Conservation (phyloP, 495 filamentous ascomycete genomes). For the Trichocladium antarcticum region DNA sequence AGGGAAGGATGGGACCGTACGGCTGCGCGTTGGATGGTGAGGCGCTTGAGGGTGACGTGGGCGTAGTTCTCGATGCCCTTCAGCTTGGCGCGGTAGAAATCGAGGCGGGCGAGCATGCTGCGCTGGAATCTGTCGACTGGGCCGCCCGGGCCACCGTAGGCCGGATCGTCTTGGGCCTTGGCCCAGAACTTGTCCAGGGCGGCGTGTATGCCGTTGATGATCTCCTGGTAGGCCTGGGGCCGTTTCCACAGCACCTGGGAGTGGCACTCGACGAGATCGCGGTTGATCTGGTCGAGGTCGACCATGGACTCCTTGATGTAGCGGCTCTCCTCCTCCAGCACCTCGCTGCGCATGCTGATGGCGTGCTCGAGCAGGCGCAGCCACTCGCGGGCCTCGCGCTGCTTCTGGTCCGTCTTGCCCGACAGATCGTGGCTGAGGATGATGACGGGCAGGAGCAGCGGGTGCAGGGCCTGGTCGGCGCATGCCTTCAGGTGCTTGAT, state of each 20-base stretch:
- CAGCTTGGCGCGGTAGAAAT: slow-evolving; percentile 45
- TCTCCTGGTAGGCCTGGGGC: slow-evolving; percentile 46
- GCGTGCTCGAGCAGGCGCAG: slow-evolving; percentile 45
- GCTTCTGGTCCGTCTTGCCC: slow-evolving; percentile 39
- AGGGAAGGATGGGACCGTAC: slow-evolving; percentile 23
- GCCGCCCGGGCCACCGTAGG: slow-evolving; percentile 16
- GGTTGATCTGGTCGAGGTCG: slow-evolving; percentile 44
- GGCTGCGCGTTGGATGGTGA: slow-evolving; percentile 44
- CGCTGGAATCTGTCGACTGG: slow-evolving; percentile 31
- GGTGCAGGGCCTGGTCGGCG: slow-evolving; percentile 36
- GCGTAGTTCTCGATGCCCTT: slow-evolving; percentile 48
- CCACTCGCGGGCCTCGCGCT: slow-evolving; percentile 47
- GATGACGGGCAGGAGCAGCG: slow-evolving; percentile 43
- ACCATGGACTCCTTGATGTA: slow-evolving; percentile 39
- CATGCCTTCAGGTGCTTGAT: slow-evolving; percentile 39
- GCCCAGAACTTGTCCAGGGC: slow-evolving; percentile 35
- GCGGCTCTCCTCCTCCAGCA: slow-evolving; percentile 34
- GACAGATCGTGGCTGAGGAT: slow-evolving; percentile 43
- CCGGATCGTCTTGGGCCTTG: slow-evolving; percentile 5
- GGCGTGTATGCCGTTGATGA: slow-evolving; percentile 33
- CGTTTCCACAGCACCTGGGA: slow-evolving; percentile 47
- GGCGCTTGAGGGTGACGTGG: slow-evolving; percentile 41
- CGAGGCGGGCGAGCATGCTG: slow-evolving; percentile 36
- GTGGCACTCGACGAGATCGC: slow-evolving; percentile 48
- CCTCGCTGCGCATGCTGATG: slow-evolving; percentile 45